These are phyloP conservation scores for Durio zibethinus DNA, from an alignment of 345 rosid species.

Conservation along the genomic window DNA sequence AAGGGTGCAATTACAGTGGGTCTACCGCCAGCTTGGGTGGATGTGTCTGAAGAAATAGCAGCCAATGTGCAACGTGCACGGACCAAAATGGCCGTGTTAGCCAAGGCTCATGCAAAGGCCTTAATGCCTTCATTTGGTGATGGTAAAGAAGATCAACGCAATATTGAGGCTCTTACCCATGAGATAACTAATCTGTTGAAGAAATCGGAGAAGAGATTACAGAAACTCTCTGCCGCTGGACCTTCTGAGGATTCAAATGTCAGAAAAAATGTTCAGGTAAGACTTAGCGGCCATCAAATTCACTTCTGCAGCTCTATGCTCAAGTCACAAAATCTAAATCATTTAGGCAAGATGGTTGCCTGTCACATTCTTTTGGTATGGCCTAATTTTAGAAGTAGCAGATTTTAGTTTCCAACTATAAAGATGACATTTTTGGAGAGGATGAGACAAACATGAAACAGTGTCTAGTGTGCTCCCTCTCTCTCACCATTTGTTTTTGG, in stretches of 20 bases:
- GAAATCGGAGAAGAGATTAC: constrained; percentile 79
- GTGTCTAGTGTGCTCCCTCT: neutral
- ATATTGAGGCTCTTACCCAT: constrained; percentile 79
- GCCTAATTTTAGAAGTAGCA: neutral
- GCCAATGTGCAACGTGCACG: constrained; percentile 71
- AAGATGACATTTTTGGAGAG: neutral
- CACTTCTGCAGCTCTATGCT: neutral
- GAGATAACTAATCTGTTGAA: constrained; percentile 72
- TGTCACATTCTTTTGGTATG: neutral
- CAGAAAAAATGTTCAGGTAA: constrained; percentile 93
- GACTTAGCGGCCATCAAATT: neutral
- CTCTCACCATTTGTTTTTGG: neutral
- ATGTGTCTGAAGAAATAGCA: constrained; percentile 89
- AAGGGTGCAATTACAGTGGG: constrained; percentile 75
- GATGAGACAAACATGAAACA: neutral
- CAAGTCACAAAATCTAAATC: neutral
- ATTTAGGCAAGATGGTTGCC: neutral
- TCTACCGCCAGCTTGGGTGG: constrained; percentile 96
- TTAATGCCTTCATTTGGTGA: constrained; percentile 99
- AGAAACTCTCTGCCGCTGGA: constrained; percentile 65
- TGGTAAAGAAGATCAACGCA: constrained; percentile 87
- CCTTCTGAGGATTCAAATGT: constrained; percentile 92
- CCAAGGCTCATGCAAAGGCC: constrained; percentile 91
- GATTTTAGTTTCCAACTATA: neutral
- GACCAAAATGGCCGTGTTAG: constrained; percentile 69